Base-by-base conservation (phyloP, 1,139 yeast genomes). In the Suhomyces kunorum region DNA sequence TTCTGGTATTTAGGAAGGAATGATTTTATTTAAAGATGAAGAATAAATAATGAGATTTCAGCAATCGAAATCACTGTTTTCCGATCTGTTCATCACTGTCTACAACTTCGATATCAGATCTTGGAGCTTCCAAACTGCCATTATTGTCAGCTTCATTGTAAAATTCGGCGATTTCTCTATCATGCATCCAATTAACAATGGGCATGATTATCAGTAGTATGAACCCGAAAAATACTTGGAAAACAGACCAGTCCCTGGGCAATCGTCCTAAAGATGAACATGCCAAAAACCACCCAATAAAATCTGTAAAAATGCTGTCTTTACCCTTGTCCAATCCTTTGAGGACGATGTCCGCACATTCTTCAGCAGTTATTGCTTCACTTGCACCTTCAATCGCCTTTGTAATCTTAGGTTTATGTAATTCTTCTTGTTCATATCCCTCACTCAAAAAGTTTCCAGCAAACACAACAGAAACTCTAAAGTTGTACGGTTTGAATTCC, bases 381-480 rank as follows among this genome's bases (percentile, higher is more conserved):
- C 95, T 84, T 1, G 95, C 74, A 1, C 98, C 98, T 61, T 94
- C 98, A 32, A 94, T 87, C 20, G 64, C 64, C 46, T 74, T 78
- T 2, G 98, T 90, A 43, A 94, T 87, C 19, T 74, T 77, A 0
- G 98, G 98, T 58, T 94, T 94, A 6, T 95, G 84, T 46, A 66
- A 65, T 56, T 90, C 86, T 61, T 94, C 99, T 44, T 81, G 80
- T 6, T 67, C 78, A 54, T 63, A 94, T 0, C 98, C 99, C 61
- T 90, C 98, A 49, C 95, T 84, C 36, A 71, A 76, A 63, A 92
- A 89, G 57, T 88, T 89, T 0, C 98, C 98, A 0, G 98, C 96
- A 54, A 82, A 83, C 0, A 88, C 80, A 51, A 74, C 66, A 3
- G 79, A 68, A 0, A 85, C 78, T 36, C 82, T 65, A 49, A 82